Evolutionary conservation across 2,329 filamentous ascomycete species (phyloP).

Genomic region (Colletotrichum horii): DNA sequence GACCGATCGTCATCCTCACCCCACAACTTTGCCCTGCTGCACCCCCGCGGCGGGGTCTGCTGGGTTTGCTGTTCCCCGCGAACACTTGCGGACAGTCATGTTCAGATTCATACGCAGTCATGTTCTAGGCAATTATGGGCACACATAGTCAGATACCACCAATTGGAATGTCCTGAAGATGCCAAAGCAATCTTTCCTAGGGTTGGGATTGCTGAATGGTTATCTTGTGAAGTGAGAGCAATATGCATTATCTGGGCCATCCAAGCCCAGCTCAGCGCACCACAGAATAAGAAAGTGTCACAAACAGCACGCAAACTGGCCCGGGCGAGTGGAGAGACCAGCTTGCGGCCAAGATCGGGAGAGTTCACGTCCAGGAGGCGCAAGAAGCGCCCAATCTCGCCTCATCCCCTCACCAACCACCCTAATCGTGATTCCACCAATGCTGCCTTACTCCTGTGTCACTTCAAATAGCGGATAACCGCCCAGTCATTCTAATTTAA

Average conservation of each 20-base stretch:
- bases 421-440: background rate
- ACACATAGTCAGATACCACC: fast-evolving
- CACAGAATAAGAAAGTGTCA: background rate
- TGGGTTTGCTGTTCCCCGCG: background rate
- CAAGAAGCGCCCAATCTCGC: background rate
- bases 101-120: fast-evolving
- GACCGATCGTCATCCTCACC: slow-evolving; percentile 5
- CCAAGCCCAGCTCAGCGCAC: background rate
- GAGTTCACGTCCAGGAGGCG: background rate
- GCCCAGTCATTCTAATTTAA: background rate
- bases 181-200: background rate
- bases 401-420: background rate
- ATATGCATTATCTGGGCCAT: background rate
- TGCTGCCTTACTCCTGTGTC: background rate
- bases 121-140: background rate
- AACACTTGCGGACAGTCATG: fast-evolving
- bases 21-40: background rate
- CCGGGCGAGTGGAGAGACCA: background rate
- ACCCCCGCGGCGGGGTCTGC: background rate
- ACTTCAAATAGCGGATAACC: background rate
- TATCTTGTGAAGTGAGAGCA: background rate
- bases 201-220: background rate
- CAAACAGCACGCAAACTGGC: background rate
- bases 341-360: background rate
- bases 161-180: background rate